These are phyloP conservation scores for Laburnicola sp. DNA, from an alignment of 2,329 filamentous ascomycete species.

Conservation along the genomic window DNA sequence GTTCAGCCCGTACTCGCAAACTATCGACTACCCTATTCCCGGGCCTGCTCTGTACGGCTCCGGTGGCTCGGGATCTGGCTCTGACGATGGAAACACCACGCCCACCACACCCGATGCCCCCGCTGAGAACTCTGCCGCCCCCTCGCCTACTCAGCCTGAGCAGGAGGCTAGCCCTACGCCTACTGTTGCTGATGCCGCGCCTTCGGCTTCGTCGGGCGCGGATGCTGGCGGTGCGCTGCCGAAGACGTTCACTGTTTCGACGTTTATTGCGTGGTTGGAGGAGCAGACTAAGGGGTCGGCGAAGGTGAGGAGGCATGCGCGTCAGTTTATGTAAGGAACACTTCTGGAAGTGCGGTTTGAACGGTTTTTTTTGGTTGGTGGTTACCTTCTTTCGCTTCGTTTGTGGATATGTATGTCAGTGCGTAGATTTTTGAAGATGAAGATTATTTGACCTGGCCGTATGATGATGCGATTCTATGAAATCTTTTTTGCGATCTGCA, in stretches of 20 bases:
- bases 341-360: too few relatives aligned
- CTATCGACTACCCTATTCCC: slow-evolving; percentile 53
- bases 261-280: slow-evolving; percentile 42
- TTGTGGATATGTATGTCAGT: too few relatives aligned
- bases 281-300: slow-evolving; percentile 23
- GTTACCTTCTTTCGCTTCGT: too few relatives aligned
- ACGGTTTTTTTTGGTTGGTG: too few relatives aligned
- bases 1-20: slow-evolving; percentile 60
- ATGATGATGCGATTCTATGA: too few relatives aligned
- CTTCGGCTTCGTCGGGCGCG: slow-evolving; percentile 12
- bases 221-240: slow-evolving; percentile 22
- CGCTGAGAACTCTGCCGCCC: slow-evolving; percentile 13
- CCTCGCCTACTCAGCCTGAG: slow-evolving; percentile 7
- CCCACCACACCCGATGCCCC: slow-evolving; percentile 18
- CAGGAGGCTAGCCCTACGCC: slow-evolving; percentile 7
- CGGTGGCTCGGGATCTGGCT: slow-evolving; percentile 11
- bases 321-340: slow-evolving; percentile 27
- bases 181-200: slow-evolving; percentile 1
- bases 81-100: slow-evolving; percentile 22
- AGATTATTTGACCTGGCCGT: too few relatives aligned
- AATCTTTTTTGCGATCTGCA: too few relatives aligned
- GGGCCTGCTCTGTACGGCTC: slow-evolving; percentile 48
- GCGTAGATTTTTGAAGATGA: too few relatives aligned
- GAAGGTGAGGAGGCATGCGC: slow-evolving; percentile 31
- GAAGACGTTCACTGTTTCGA: slow-evolving; percentile 39